These are phyloP conservation scores for Rhodotorula sp. DNA, from an alignment of 1,284 basidiomycete genomes.

Conservation along the genomic window DNA sequence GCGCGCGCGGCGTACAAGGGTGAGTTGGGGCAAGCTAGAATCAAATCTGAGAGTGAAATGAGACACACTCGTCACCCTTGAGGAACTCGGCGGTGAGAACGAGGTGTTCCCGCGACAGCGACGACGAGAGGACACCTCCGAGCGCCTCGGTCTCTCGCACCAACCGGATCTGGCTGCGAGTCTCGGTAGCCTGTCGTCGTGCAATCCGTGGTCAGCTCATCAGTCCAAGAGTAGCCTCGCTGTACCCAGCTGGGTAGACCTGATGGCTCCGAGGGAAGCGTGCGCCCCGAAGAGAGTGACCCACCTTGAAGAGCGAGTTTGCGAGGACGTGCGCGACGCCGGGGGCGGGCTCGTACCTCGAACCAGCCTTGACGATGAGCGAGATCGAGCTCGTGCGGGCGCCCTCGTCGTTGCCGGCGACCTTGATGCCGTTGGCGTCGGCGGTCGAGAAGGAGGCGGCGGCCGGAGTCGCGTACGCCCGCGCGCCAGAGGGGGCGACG, in stretches of 20 bases:
- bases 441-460: conserved; percentile 58
- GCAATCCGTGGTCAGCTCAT: background rate
- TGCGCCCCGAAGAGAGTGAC: conserved; percentile 21
- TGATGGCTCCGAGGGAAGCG: background rate
- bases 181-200: conserved; percentile 65
- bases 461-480: conserved; percentile 26
- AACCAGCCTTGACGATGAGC: conserved; percentile 85
- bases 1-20: background rate
- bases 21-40: background rate
- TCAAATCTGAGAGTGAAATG: too few relatives aligned
- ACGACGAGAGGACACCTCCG: conserved; percentile 86
- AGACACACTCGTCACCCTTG: conserved; percentile 85
- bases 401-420: conserved; percentile 78
- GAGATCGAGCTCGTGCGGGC: conserved; percentile 75
- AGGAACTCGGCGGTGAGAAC: conserved; percentile 92
- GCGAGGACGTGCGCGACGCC: conserved; percentile 88
- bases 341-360: conserved; percentile 76
- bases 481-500: conserved; percentile 9
- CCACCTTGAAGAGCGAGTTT: conserved; percentile 95
- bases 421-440: conserved; percentile 71
- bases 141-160: conserved; percentile 91
- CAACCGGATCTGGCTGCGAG: conserved; percentile 83
- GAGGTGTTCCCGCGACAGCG: conserved; percentile 83
- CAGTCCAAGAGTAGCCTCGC: background rate
- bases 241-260: background rate